Percentiles rank a stretch among this genome's conserved stretches.
These are phyloP conservation scores for Aspergillus cavernicola DNA, from an alignment of 495 filamentous ascomycete genomes.

Conservation along the genomic window DNA sequence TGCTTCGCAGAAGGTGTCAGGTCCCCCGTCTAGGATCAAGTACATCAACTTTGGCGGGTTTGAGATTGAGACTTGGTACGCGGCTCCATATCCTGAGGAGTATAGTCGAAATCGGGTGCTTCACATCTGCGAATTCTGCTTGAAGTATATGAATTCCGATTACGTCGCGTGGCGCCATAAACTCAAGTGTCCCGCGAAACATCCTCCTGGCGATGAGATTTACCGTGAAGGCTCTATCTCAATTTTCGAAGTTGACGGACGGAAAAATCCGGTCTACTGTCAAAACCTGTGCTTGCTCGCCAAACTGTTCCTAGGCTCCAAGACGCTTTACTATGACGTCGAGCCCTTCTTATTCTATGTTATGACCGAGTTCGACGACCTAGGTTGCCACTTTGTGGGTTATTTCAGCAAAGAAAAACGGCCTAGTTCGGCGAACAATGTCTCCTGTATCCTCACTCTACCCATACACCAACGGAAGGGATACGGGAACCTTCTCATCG, in stretches of 20 bases:
- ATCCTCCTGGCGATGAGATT: slow-evolving; percentile 95
- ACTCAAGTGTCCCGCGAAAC: slow-evolving; percentile 93
- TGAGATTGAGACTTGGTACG: slow-evolving; percentile 99
- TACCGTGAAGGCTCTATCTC: slow-evolving; percentile 92
- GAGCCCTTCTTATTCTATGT: slow-evolving; percentile 99
- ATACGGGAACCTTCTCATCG: slow-evolving; percentile 93
- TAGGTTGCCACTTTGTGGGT: slow-evolving; percentile 94
- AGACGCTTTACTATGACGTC: slow-evolving; percentile 97
- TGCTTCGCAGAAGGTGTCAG: slow-evolving; percentile 66
- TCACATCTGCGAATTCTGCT: slow-evolving; percentile 97
- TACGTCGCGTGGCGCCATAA: slow-evolving; percentile 97
- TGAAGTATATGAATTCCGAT: slow-evolving; percentile 99
- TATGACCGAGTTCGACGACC: slow-evolving; percentile 90
- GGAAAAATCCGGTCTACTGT: slow-evolving; percentile 95
- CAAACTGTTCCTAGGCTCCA: slow-evolving; percentile 94
- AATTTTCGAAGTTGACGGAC: slow-evolving; percentile 94
- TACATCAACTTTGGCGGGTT: slow-evolving; percentile 96
- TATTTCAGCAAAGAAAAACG: slow-evolving; percentile 99
- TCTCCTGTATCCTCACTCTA: slow-evolving; percentile 92
- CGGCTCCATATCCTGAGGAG: slow-evolving; percentile 97
- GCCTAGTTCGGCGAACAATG: slow-evolving; percentile 91
- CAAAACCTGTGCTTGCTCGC: slow-evolving; percentile 95
- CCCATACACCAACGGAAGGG: slow-evolving; percentile 96
- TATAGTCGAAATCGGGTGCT: slow-evolving; percentile 93
- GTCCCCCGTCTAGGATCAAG: slow-evolving; percentile 91